phyloP scores from a whole-genome alignment of 768 basidiomycete genomes.

The Dendrothele bispora region DNA sequence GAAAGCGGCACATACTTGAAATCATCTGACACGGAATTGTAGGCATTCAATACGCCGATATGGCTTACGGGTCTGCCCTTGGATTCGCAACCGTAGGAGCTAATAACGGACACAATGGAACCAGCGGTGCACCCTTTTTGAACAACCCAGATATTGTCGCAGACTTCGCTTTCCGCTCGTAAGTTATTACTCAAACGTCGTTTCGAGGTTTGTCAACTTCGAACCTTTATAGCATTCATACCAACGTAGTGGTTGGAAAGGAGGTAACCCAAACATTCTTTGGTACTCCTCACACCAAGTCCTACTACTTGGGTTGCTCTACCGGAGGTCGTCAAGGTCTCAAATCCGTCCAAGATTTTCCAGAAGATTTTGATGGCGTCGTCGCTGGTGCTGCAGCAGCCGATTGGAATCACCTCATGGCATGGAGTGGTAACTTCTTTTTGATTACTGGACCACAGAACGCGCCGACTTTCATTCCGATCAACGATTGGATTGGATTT shows the following conservation, averaged over 20 bases:
- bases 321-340: constrained; percentile 21
- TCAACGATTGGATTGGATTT: constrained; percentile 12
- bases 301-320: constrained; percentile 23
- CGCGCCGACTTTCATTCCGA: constrained; percentile 14
- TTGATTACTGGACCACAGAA: not conserved
- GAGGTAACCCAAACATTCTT: constrained; percentile 19
- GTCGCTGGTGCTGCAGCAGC: constrained; percentile 21
- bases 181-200: not conserved
- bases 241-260: constrained; percentile 18
- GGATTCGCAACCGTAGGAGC: constrained; percentile 18
- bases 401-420: constrained; percentile 1
- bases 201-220: not conserved
- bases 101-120: constrained; percentile 21
- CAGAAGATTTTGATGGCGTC: constrained; percentile 23
- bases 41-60: constrained; percentile 9
- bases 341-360: constrained; percentile 12
- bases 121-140: constrained; percentile 11
- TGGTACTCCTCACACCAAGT: constrained; percentile 12
- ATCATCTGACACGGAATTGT: not conserved
- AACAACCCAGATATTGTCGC: constrained; percentile 20
- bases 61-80: constrained; percentile 8
- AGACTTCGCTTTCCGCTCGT: constrained; percentile 19
- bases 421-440: constrained; percentile 2
- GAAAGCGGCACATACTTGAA: too few species aligned
- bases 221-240: constrained; percentile 11